Conservation (phyloP, 2,329 filamentous ascomycete genomes). For the Clonostachys rosea region DNA sequence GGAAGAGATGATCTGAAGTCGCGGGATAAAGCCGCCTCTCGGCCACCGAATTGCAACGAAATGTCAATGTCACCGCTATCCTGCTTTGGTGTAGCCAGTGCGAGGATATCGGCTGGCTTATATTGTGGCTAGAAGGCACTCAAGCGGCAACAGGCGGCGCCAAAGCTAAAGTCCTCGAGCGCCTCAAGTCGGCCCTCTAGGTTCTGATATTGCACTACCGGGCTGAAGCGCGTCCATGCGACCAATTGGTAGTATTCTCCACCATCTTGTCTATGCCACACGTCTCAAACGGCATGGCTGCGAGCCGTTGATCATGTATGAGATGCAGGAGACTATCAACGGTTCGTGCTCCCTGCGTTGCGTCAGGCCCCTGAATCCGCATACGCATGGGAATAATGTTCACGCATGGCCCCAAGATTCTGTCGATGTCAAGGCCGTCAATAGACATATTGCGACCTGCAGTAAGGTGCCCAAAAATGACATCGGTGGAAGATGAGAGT, state of each 20-base stretch:
- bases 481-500: constrained; percentile 22
- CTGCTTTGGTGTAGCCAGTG: no score
- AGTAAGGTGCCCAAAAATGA: constrained; percentile 33
- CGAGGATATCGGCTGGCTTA: no score
- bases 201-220: neutral
- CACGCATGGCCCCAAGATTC: constrained; percentile 31
- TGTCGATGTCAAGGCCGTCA: constrained; percentile 13
- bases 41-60: no score
- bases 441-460: constrained; percentile 30
- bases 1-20: no score
- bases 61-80: no score
- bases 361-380: constrained; percentile 10
- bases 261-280: constrained; percentile 20
- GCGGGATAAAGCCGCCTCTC: no score
- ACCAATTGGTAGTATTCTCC: constrained; percentile 20
- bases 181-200: constrained; percentile 5
- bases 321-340: neutral
- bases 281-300: constrained; percentile 6
- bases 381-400: constrained; percentile 33
- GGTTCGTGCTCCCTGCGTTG: neutral
- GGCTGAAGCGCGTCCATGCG: neutral
- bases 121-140: no score
- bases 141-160: no score
- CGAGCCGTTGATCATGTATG: neutral
- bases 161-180: no score